Conservation (phyloP, 306 rosid genomes). For the Cicer bijugum region DNA sequence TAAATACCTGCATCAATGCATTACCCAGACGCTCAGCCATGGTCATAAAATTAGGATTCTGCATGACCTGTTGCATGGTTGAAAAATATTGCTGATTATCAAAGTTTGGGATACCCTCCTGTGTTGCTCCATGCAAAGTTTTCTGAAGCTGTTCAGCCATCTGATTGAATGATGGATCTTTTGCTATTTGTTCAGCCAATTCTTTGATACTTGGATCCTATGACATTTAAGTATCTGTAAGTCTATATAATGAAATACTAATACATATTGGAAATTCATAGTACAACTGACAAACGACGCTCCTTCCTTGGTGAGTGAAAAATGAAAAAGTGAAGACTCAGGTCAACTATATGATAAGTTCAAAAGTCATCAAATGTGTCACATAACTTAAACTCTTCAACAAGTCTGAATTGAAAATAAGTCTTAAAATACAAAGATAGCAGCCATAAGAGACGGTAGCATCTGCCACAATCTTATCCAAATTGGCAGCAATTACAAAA, state of each 20-base stretch:
- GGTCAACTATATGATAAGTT: slow-evolving; percentile 2
- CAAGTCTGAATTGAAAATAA: slow-evolving; percentile 3
- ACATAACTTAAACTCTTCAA: slow-evolving; percentile 1
- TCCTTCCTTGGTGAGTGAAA: slow-evolving; percentile 33
- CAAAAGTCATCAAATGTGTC: slow-evolving; percentile 25
- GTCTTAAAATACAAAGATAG: slow-evolving; percentile 6
- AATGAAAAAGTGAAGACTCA: background rate
- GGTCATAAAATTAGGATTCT: slow-evolving; percentile 93
- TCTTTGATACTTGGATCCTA: slow-evolving; percentile 99
- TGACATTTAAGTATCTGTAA: slow-evolving; percentile 37
- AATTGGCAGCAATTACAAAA: slow-evolving; percentile 20
- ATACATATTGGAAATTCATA: slow-evolving; percentile 13
- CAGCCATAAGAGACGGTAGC: slow-evolving; percentile 4
- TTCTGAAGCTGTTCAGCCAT: slow-evolving; percentile 99
- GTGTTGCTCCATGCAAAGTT: slow-evolving; percentile 74
- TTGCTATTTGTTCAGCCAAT: slow-evolving; percentile 93
- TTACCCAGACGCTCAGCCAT: slow-evolving; percentile 98
- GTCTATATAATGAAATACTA: slow-evolving; percentile 7
- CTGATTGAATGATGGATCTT: slow-evolving; percentile 94
- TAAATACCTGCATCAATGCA: slow-evolving; percentile 89
- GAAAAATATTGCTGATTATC: slow-evolving; percentile 81
- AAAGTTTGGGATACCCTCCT: slow-evolving; percentile 75
- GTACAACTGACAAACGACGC: slow-evolving; percentile 30
- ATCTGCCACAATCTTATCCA: slow-evolving; percentile 35
- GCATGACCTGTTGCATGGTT: slow-evolving; percentile 99